Percentiles rank a stretch among this genome's conserved stretches.
Evolutionary conservation across 352 stramenopile genomes (phyloP).

Genomic region (Phytophthora pini): DNA sequence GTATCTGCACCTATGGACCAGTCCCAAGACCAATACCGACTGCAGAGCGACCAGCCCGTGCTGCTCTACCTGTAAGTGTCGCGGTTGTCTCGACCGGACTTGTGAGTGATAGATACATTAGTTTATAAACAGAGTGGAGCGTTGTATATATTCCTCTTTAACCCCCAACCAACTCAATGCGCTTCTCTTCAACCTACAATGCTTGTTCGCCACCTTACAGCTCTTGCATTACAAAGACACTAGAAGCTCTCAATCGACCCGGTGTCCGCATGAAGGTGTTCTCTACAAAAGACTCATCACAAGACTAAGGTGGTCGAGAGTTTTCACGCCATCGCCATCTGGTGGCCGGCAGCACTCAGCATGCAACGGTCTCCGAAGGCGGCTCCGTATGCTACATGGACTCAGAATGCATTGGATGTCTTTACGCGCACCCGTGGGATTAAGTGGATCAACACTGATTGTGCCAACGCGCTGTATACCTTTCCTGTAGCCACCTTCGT

Average conservation of each 20-base stretch:
- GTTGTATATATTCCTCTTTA: slow-evolving; percentile 38
- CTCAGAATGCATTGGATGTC: slow-evolving; percentile 19
- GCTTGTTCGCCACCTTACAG: neutral
- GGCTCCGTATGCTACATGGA: slow-evolving; percentile 21
- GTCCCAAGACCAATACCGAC: slow-evolving; percentile 33
- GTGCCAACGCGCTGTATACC: slow-evolving; percentile 24
- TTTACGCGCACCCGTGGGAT: slow-evolving; percentile 28
- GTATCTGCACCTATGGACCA: slow-evolving; percentile 20
- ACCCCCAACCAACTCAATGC: slow-evolving; percentile 14
- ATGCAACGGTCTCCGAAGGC: slow-evolving; percentile 29
- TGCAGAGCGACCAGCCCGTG: slow-evolving; percentile 40
- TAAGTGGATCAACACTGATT: slow-evolving; percentile 24
- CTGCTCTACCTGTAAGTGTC: slow-evolving; percentile 42
- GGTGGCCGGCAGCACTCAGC: neutral
- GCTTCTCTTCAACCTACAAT: slow-evolving; percentile 10
- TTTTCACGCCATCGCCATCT: slow-evolving; percentile 32
- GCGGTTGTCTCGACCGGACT: slow-evolving; percentile 14
- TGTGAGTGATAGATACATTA: slow-evolving; percentile 49
- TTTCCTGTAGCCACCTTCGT: slow-evolving; percentile 10
- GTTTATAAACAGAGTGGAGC: slow-evolving; percentile 44
- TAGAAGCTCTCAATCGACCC: neutral
- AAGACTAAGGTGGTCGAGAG: slow-evolving; percentile 19
- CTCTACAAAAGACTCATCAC: slow-evolving; percentile 23
- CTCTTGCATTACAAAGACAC: neutral
- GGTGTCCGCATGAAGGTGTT: neutral